Percentiles rank a stretch among this genome's conserved stretches.
These are phyloP conservation scores for Globisporangium alternatum DNA, from an alignment of 352 stramenopile species.

Conservation along the genomic window DNA sequence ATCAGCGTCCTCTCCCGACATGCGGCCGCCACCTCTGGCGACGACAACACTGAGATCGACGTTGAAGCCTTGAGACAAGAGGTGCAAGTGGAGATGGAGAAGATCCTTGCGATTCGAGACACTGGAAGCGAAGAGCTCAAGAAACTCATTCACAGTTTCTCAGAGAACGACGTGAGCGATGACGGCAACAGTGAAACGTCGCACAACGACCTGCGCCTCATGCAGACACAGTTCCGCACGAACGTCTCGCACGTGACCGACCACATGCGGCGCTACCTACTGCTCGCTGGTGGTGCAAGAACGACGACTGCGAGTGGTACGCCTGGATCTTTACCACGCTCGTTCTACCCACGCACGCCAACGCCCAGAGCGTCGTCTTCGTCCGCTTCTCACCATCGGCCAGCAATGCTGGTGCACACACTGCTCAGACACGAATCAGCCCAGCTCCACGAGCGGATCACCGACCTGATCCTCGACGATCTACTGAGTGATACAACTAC, in stretches of 20 bases:
- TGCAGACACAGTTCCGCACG: conserved; percentile 21
- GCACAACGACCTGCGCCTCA: conserved; percentile 18
- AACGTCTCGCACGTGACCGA: conserved; percentile 4
- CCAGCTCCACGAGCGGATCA: conserved; percentile 35
- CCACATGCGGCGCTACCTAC: conserved; percentile 4
- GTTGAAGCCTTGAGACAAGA: conserved; percentile 7
- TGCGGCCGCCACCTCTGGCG: too few relatives aligned
- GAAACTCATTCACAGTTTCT: conserved; percentile 21
- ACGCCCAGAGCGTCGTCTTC: conserved; percentile 14
- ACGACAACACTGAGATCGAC: neutral
- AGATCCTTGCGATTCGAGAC: conserved; percentile 25
- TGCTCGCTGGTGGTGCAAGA: neutral
- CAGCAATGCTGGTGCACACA: neutral
- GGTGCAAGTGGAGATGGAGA: conserved; percentile 19
- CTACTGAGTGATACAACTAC: conserved; percentile 18
- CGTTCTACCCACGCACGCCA: conserved; percentile 23
- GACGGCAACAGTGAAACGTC: conserved; percentile 5
- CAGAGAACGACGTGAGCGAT: conserved; percentile 11
- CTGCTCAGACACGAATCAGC: conserved; percentile 25
- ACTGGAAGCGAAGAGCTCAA: conserved; percentile 24
- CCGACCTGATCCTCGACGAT: conserved; percentile 30
- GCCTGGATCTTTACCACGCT: neutral
- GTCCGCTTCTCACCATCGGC: neutral
- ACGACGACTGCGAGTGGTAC: neutral
- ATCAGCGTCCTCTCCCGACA: conserved; percentile 5